phyloP scores from a whole-genome alignment of 345 rosid genomes.

The Atalantia buxifolia region DNA sequence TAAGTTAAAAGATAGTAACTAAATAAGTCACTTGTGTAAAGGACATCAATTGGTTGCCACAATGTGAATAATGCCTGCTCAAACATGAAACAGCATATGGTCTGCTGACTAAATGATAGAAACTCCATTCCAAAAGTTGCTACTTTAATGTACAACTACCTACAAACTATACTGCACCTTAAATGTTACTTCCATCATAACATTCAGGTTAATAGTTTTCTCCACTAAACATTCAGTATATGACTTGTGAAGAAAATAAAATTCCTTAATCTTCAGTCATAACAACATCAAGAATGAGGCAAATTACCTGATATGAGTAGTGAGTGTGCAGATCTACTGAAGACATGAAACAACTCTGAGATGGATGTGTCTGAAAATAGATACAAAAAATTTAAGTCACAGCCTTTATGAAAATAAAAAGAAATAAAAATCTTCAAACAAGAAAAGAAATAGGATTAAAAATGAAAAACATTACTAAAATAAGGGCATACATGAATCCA shows the following conservation, averaged over 20 bases:
- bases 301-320: slow-evolving; percentile 68
- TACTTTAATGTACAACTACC: background rate
- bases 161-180: background rate
- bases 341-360: slow-evolving; percentile 94
- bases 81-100: background rate
- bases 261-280: background rate
- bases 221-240: background rate
- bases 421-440: background rate
- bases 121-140: background rate
- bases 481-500: slow-evolving; percentile 76
- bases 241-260: background rate
- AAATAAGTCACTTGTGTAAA: background rate
- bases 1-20: background rate
- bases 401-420: background rate
- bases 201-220: background rate
- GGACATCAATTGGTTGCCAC: background rate
- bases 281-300: background rate
- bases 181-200: background rate
- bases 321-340: slow-evolving; percentile 91
- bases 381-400: background rate
- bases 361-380: slow-evolving; percentile 82
- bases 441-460: background rate
- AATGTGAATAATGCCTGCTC: background rate
- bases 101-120: background rate
- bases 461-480: background rate